A percentile compares a stretch with the other conserved stretches of the same genome.
phyloP scores from a whole-genome alignment of 177 flowering plant genomes.

The Vitis hybrid region DNA sequence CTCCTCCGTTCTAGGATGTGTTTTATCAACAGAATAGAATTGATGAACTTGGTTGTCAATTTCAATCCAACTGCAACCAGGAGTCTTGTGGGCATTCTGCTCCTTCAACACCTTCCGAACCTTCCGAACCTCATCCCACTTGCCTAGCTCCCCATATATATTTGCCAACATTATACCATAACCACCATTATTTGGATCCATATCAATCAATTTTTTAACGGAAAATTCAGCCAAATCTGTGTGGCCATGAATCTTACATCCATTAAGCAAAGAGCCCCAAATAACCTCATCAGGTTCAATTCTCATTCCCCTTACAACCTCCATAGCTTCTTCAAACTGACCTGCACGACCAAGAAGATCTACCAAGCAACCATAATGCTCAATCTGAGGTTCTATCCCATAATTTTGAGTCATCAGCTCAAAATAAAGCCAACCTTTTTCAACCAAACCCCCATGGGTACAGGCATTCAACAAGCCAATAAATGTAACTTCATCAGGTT shows the following conservation, averaged over 20 bases:
- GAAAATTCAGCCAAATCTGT: constrained; percentile 61
- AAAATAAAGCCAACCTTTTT: constrained; percentile 48
- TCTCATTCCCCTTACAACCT: constrained; percentile 50
- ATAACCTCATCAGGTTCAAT: constrained; percentile 65
- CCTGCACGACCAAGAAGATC: constrained; percentile 74
- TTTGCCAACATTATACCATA: constrained; percentile 58
- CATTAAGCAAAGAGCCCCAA: constrained; percentile 42
- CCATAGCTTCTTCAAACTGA: constrained; percentile 56
- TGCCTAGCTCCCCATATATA: constrained; percentile 54
- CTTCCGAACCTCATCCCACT: constrained; percentile 54
- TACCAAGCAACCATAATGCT: constrained; percentile 69
- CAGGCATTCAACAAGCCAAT: constrained; percentile 71
- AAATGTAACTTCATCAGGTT: constrained; percentile 63
- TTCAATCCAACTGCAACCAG: constrained; percentile 81
- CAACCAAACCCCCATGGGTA: constrained; percentile 67
- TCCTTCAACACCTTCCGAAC: constrained; percentile 45
- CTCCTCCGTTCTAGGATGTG: constrained; percentile 47
- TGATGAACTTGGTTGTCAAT: constrained; percentile 48
- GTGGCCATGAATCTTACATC: constrained; percentile 24
- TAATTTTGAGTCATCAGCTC: constrained; percentile 41
- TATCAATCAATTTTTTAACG: constrained; percentile 43
- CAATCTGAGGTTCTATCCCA: constrained; percentile 54
- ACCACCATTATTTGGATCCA: constrained; percentile 57
- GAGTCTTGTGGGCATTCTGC: constrained; percentile 41
- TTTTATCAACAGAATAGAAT: constrained; percentile 49